A percentile compares a stretch with the other conserved stretches of the same genome.
These are phyloP conservation scores for Aspergillus piperis DNA, from an alignment of 2,329 filamentous ascomycete genomes.

Conservation along the genomic window DNA sequence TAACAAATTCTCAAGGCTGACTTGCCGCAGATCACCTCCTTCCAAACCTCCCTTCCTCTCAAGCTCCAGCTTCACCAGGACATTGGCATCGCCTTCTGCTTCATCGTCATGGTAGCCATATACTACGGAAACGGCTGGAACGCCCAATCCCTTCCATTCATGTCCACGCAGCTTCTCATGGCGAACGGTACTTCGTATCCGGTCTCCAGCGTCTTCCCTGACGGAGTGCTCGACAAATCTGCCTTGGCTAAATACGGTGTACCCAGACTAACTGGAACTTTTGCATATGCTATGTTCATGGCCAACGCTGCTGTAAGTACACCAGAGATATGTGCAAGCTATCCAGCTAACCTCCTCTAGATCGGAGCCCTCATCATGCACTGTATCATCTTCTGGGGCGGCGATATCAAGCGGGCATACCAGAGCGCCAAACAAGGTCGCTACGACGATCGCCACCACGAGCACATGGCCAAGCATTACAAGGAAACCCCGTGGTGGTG, in stretches of 20 bases:
- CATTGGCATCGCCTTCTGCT: conserved; percentile 53
- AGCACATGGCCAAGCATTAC: conserved; percentile 27
- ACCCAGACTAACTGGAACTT: conserved; percentile 25
- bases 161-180: conserved; percentile 36
- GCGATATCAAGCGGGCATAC: conserved; percentile 26
- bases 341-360: conserved; percentile 20
- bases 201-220: conserved; percentile 22
- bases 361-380: conserved; percentile 30
- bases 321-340: background rate
- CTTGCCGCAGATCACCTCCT: conserved; percentile 53
- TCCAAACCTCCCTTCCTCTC: conserved; percentile 56
- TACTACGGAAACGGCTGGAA: conserved; percentile 31
- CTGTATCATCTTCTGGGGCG: conserved; percentile 27
- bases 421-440: conserved; percentile 22
- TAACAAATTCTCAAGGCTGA: conserved; percentile 19
- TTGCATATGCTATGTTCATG: conserved; percentile 7
- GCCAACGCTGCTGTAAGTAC: conserved; percentile 7
- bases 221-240: conserved; percentile 29
- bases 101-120: conserved; percentile 28
- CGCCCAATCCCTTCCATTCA: conserved; percentile 27
- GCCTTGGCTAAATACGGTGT: conserved; percentile 29
- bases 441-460: conserved; percentile 26
- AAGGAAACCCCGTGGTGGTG: conserved; percentile 47
- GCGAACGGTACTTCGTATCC: conserved; percentile 28
- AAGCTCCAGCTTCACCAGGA: conserved; percentile 52